Conservation (phyloP, 1,139 yeast genomes). For the Candida freyschussii region DNA sequence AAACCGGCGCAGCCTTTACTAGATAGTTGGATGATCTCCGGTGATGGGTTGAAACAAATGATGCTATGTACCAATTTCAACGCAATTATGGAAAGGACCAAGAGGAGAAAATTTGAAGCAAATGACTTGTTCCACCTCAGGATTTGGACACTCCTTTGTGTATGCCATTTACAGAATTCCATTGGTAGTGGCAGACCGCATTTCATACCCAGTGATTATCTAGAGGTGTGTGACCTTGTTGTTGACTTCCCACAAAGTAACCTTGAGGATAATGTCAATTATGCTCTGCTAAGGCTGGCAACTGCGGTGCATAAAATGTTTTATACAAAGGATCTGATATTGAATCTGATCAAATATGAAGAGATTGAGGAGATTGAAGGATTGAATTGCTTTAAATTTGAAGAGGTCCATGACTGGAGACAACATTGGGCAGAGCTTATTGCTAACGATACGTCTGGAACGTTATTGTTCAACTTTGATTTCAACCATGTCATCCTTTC, state of each 20-base stretch:
- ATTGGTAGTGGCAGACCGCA: slow-evolving; percentile 42
- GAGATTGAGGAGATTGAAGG: slow-evolving; percentile 12
- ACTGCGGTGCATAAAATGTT: slow-evolving; percentile 19
- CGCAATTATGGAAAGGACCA: slow-evolving; percentile 35
- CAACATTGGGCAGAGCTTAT: slow-evolving; percentile 38
- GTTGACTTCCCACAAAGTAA: slow-evolving; percentile 41
- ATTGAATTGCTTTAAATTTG: slow-evolving; percentile 23
- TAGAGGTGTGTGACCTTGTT: slow-evolving; percentile 35
- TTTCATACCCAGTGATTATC: slow-evolving; percentile 32
- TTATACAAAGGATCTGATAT: slow-evolving; percentile 16
- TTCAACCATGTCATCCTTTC: slow-evolving; percentile 40
- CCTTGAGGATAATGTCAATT: slow-evolving; percentile 45
- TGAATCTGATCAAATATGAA: slow-evolving; percentile 16
- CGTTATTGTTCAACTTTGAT: slow-evolving; percentile 39
- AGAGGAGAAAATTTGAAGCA: slow-evolving; percentile 26
- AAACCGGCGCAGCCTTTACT: slow-evolving; percentile 44
- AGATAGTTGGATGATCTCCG: slow-evolving; percentile 45
- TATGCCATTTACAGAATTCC: slow-evolving; percentile 44
- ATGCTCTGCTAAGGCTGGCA: slow-evolving; percentile 40
- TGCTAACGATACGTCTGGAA: slow-evolving; percentile 40
- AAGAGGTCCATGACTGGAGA: slow-evolving; percentile 38
- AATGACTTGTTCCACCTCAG: slow-evolving; percentile 46
- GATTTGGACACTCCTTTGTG: slow-evolving; percentile 44
- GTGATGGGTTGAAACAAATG: slow-evolving; percentile 43
- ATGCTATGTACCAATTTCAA: slow-evolving; percentile 40